Conservation (phyloP, 208 protist genomes). For the Wallacemonas sp. region DNA sequence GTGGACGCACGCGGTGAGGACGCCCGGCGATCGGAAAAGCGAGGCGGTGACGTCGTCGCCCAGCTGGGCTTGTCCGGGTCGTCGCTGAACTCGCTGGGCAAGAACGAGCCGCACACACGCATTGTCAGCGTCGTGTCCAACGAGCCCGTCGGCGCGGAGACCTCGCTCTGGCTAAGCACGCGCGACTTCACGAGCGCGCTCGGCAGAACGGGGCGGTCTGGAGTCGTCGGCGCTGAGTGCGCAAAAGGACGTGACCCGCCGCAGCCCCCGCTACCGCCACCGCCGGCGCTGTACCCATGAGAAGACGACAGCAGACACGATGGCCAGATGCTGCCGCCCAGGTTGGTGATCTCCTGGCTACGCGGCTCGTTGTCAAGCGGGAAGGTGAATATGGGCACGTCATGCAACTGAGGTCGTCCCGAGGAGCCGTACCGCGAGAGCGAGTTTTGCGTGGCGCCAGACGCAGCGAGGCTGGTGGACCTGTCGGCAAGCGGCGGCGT, state of each 20-base stretch:
- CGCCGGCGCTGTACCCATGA: too few relatives aligned
- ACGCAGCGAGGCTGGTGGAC: too few relatives aligned
- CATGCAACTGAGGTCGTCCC: not conserved
- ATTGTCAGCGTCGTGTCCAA: not conserved
- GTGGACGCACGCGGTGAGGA: too few relatives aligned
- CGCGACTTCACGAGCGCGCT: too few relatives aligned
- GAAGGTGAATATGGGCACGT: not conserved
- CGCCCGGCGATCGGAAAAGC: too few relatives aligned
- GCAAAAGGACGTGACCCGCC: too few relatives aligned
- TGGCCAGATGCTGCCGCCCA: not conserved
- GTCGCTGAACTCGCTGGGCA: not conserved
- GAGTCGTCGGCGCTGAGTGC: too few relatives aligned
- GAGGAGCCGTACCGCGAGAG: not conserved
- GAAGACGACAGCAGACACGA: not conserved
- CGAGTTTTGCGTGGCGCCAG: not conserved
- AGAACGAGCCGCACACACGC: constrained; percentile 4
- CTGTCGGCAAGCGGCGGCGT: too few relatives aligned
- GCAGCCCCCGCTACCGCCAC: not conserved
- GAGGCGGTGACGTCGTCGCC: not conserved
- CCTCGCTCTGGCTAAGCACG: too few relatives aligned
- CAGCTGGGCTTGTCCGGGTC: constrained; percentile 9
- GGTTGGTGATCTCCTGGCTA: not conserved
- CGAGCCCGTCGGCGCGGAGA: too few relatives aligned
- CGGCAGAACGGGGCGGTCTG: too few relatives aligned
- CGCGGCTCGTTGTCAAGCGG: not conserved